Evolutionary conservation across 2,329 filamentous ascomycete species (phyloP).

Genomic region (Cryphonectria parasitica): DNA sequence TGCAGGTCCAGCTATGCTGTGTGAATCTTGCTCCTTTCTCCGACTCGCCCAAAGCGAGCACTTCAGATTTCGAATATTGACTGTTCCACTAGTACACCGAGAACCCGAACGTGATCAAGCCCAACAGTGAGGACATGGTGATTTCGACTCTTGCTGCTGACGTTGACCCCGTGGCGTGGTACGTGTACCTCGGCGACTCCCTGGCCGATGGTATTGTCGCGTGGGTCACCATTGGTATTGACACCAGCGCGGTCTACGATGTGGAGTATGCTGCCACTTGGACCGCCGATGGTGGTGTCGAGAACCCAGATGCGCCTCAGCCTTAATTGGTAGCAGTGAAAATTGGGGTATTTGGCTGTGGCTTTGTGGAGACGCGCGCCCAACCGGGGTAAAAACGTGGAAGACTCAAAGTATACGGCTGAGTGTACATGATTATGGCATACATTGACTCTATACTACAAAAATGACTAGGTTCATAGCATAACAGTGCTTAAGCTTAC

Average conservation of each 20-base stretch:
- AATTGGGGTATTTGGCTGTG: background rate
- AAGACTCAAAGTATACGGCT: background rate
- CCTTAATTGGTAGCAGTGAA: background rate
- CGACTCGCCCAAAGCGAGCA: background rate
- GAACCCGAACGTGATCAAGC: conserved; percentile 52
- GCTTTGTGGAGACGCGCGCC: background rate
- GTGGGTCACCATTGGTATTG: conserved; percentile 47
- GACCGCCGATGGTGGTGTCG: conserved; percentile 12
- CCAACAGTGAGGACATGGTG: conserved; percentile 57
- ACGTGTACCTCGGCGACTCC: conserved; percentile 58
- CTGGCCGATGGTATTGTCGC: conserved; percentile 56
- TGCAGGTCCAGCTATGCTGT: background rate
- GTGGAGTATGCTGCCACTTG: conserved; percentile 14
- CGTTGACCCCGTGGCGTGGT: conserved; percentile 62
- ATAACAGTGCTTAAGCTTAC: background rate
- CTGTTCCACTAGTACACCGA: conserved; percentile 40
- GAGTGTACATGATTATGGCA: background rate
- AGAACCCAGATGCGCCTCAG: conserved; percentile 12
- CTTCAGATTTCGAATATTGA: background rate
- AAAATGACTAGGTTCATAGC: background rate
- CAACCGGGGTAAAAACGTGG: background rate
- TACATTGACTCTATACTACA: background rate
- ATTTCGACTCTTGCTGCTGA: conserved; percentile 52
- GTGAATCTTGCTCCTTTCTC: background rate
- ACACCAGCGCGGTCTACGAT: conserved; percentile 3